Evolutionary conservation across 106 monocot genomes (phyloP), one percentile per base, ranked within the genome.

Genomic region (Dactylorhiza incarnata): DNA sequence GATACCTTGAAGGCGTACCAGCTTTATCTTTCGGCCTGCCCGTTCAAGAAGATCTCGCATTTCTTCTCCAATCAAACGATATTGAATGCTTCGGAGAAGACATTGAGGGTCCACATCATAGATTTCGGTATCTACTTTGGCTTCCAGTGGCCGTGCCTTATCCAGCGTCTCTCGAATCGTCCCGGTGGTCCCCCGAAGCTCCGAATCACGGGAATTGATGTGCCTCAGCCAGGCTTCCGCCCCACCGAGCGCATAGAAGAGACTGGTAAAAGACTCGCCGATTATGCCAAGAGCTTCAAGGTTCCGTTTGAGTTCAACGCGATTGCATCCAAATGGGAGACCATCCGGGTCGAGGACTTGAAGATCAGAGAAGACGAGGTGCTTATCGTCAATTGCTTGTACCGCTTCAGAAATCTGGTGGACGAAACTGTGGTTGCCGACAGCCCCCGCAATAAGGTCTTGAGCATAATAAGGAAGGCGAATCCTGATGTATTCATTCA

Each of bases 141-240:
- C 11, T 92, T 95, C 71, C 92, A 92, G 49, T 95, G 95, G 95
- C 92, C 92, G 19, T 80, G 86, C 72, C 86, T 95, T 37, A 90
- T 95, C 68, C 88, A 92, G 59, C 77, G 84, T 5, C 80, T 95
- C 12, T 49, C 90, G 5, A 49, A 9, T 0, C 73, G 86, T 76
- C 24, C 79, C 9, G 86, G 79, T 1, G 86, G 83, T 0, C 86
- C 92, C 2, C 92, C 92, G 8, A 88, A 77, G 81, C 90, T 95
- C 37, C 80, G 88, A 22, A 95, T 95, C 59, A 95, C 95, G 13
- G 92, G 90, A 20, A 85, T 95, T 25, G 95, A 95, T 67, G 80
- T 88, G 4, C 92, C 95, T 22, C 90, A 90, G 25, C 92, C 92
- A 0, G 95, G 95, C 14, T 92, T 95, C 73, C 90, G 88, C 1